Base-by-base conservation (phyloP, 768 basidiomycete genomes). In the Neoboletus brunneissimus region DNA sequence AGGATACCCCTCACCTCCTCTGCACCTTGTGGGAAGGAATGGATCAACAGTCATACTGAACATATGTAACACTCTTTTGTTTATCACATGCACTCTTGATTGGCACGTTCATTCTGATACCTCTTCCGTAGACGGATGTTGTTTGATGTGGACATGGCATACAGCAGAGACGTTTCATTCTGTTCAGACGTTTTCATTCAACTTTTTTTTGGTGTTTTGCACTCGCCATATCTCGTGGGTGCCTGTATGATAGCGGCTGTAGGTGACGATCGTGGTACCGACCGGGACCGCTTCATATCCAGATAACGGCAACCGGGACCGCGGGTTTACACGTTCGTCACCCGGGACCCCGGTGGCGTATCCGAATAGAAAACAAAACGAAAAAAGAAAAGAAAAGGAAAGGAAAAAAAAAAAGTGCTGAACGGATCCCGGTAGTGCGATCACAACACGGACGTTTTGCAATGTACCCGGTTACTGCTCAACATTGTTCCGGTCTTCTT, bases 61-160 rank as follows among this genome's bases (percentile, higher is more conserved):
- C 69, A 72, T 64, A 67, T 72, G 70, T 72, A 72, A 55, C 72
- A 64, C 57, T 66, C 66, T 48, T 57, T 72, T 70, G 70, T 68
- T 56, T 57, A 59, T 72, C 62, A 59, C 61, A 56, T 57, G 55
- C 65, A 61, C 50, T 51, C 59, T 61, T 35, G 51, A 41, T 55
- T 44, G 54, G 53, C 57, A 60, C 67, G 25, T 59, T 62, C 71
- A 44, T 69, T 72, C 52, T 55, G 48, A 61, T 62, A 64, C 61
- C 52, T 55, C 23, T 45, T 60, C 51, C 57, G 37, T 55, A 32
- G 56, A 64, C 53, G 55, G 42, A 53, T 62, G 57, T 65, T 66
- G 64, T 62, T 63, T 60, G 62, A 60, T 57, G 51, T 59, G 70
- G 60, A 72, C 58, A 58, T 59, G 55, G 49, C 54, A 59, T 57